Percentiles rank a stretch among this genome's conserved stretches.
Evolutionary conservation across 192 early-diverging fungal genomes (phyloP).

Genomic region (Nowakowskiella sp.): DNA sequence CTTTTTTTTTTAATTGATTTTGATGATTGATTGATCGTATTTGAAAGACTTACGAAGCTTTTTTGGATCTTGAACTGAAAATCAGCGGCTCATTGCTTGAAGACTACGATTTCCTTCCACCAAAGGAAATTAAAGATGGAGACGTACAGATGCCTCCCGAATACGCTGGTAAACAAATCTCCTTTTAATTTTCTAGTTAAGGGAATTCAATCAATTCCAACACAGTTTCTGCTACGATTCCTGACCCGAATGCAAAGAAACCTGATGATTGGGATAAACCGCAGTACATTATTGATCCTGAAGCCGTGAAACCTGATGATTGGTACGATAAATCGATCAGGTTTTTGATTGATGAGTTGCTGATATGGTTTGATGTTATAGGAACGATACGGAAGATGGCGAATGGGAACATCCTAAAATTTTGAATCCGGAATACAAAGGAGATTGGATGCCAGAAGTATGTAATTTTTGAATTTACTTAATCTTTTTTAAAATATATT

Average conservation of each 20-base stretch:
- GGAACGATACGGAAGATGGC: conserved; percentile 43
- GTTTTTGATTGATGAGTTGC: not conserved
- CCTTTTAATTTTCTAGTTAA: conserved; percentile 3
- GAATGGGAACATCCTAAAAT: conserved; percentile 39
- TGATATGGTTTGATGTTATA: conserved; percentile 1
- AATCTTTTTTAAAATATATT: not conserved
- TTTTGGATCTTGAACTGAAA: conserved; percentile 32
- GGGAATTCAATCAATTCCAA: not conserved
- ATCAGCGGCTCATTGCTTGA: conserved; percentile 29
- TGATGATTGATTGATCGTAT: too few species aligned
- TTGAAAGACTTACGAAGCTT: conserved; percentile 37
- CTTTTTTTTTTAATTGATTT: too few species aligned
- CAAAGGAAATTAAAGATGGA: conserved; percentile 34
- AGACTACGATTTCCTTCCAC: conserved; percentile 39
- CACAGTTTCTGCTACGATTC: conserved; percentile 41
- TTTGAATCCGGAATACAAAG: conserved; percentile 41
- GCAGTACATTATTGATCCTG: conserved; percentile 71
- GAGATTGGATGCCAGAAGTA: conserved; percentile 37
- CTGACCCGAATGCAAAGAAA: conserved; percentile 65
- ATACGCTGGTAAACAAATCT: too few species aligned
- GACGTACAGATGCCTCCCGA: conserved; percentile 22
- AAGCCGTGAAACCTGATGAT: conserved; percentile 79
- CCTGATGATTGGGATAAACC: conserved; percentile 70
- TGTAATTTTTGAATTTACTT: conserved; percentile 2
- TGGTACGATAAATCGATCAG: conserved; percentile 44